phyloP scores from a whole-genome alignment of 1,139 yeast species.

The Hansenula lynferdii region DNA sequence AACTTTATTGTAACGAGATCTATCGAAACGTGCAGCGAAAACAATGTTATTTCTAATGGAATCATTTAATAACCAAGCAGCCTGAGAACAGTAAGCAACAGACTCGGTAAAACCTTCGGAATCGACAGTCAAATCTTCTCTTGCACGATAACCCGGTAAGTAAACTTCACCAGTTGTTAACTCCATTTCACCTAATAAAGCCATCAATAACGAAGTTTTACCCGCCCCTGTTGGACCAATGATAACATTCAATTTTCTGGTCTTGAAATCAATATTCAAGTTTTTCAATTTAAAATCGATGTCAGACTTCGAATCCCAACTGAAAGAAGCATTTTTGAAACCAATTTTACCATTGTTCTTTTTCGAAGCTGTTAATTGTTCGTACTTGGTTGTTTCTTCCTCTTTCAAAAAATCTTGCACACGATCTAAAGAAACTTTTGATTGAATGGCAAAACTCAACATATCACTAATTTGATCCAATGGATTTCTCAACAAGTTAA shows the following conservation, averaged over 20 bases:
- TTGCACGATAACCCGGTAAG: conserved; percentile 72
- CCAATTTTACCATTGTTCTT: conserved; percentile 61
- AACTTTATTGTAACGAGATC: conserved; percentile 71
- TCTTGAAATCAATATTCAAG: conserved; percentile 59
- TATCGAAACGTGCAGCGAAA: conserved; percentile 71
- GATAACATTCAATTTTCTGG: conserved; percentile 76
- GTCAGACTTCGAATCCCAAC: conserved; percentile 59
- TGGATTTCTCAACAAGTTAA: conserved; percentile 79
- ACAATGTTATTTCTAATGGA: conserved; percentile 78
- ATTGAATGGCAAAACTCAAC: conserved; percentile 78
- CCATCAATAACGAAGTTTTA: conserved; percentile 85
- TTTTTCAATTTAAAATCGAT: conserved; percentile 74
- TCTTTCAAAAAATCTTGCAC: conserved; percentile 74
- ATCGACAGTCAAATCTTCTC: conserved; percentile 66
- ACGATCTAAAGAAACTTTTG: conserved; percentile 88
- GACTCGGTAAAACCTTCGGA: conserved; percentile 85
- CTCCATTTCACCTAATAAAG: conserved; percentile 93
- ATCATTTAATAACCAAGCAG: conserved; percentile 92
- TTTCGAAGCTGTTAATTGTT: conserved; percentile 51
- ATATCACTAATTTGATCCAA: conserved; percentile 86
- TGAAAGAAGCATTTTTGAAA: conserved; percentile 74
- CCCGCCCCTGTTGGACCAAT: conserved; percentile 96
- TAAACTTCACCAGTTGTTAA: conserved; percentile 63
- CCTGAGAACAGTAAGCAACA: conserved; percentile 93
- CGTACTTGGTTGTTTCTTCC: conserved; percentile 78